Percentiles rank a stretch among this genome's conserved stretches.
Evolutionary conservation across 768 basidiomycete genomes (phyloP).

Genomic region (Lactifluus echinatus): DNA sequence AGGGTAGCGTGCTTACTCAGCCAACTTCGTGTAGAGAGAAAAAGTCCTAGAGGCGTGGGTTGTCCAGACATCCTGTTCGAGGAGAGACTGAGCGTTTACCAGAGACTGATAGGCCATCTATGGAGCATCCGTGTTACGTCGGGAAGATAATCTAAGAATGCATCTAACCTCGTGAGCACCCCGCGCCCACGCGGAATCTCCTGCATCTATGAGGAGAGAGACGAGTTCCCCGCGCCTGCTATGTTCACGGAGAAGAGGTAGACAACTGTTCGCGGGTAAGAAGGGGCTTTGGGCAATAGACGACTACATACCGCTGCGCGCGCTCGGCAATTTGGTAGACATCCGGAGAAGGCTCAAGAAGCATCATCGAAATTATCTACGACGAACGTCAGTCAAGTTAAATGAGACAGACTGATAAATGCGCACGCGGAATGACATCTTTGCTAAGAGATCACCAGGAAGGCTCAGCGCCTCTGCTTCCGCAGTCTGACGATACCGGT

Average conservation of each 20-base stretch:
- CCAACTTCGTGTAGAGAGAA: constrained; percentile 45
- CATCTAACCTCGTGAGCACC: constrained; percentile 62
- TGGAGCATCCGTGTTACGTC: neutral
- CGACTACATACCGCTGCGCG: constrained; percentile 42
- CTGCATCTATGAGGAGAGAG: constrained; percentile 55
- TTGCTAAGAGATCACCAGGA: constrained; percentile 41
- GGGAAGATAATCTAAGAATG: neutral
- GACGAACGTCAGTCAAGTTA: constrained; percentile 3
- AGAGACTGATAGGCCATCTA: constrained; percentile 59
- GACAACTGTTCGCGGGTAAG: constrained; percentile 37
- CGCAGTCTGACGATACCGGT: constrained; percentile 66
- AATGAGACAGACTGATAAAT: neutral
- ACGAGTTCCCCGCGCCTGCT: constrained; percentile 53
- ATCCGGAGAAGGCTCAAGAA: constrained; percentile 52
- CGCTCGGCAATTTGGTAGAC: constrained; percentile 65
- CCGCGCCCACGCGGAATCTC: constrained; percentile 60
- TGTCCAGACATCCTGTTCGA: constrained; percentile 47
- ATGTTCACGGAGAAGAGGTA: constrained; percentile 51
- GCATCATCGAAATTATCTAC: constrained; percentile 64
- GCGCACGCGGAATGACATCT: constrained; percentile 62
- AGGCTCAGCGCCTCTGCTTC: constrained; percentile 48
- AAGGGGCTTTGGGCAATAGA: neutral
- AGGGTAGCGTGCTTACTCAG: constrained; percentile 41
- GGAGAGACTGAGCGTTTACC: constrained; percentile 46
- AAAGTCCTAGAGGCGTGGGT: constrained; percentile 41